Evolutionary conservation across 129 eudicot genomes (phyloP).

Genomic region (Gnaphalium uliginosum): DNA sequence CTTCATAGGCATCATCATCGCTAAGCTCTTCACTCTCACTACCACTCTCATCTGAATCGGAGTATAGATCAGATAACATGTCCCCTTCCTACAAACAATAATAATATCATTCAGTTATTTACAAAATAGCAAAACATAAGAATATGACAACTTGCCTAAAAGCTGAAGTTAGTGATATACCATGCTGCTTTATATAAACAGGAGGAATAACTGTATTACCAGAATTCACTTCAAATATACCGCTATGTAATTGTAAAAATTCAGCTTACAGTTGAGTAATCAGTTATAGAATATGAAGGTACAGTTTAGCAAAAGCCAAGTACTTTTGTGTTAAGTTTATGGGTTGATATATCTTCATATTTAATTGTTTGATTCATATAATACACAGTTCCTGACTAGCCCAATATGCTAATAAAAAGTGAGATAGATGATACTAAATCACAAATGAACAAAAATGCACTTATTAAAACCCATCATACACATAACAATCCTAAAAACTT

Average conservation of each 20-base stretch:
- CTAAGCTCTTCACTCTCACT: conserved; percentile 79
- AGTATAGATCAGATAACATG: conserved; percentile 55
- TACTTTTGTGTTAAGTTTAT: too few species aligned
- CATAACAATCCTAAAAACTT: neutral
- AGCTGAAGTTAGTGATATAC: conserved; percentile 2
- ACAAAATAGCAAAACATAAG: conserved; percentile 7
- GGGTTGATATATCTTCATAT: neutral
- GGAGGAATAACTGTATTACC: neutral
- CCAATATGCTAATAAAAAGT: neutral
- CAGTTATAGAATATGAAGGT: too few species aligned
- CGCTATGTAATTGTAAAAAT: too few species aligned
- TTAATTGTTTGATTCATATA: neutral
- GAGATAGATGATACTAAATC: neutral
- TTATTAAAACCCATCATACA: neutral
- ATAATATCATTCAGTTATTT: conserved; percentile 2
- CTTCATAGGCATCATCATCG: conserved; percentile 60
- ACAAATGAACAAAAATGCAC: neutral
- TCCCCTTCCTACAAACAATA: conserved; percentile 70
- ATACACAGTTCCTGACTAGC: neutral
- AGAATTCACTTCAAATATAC: too few species aligned
- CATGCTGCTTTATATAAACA: neutral
- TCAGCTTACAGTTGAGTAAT: too few species aligned
- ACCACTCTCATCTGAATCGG: conserved; percentile 86
- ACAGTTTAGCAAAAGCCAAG: too few species aligned
- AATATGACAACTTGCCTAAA: neutral